Conservation (phyloP, 2,329 filamentous ascomycete genomes). For the Shiraia sp. region DNA sequence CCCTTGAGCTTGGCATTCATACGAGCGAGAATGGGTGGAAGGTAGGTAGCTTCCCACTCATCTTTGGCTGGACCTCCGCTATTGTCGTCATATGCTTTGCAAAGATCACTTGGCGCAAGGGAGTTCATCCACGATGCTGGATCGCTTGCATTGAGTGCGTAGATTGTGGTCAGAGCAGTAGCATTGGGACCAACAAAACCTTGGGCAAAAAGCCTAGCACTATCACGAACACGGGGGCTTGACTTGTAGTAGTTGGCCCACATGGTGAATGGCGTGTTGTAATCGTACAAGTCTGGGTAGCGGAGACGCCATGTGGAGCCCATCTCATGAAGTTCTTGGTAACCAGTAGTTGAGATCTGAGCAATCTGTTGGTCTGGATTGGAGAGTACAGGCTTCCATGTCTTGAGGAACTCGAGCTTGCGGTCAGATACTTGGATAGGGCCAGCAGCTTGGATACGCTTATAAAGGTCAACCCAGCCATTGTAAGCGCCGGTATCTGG, state of each 20-base stretch:
- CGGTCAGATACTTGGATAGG: slow-evolving; percentile 58
- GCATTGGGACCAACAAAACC: slow-evolving; percentile 64
- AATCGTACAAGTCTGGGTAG: slow-evolving; percentile 55
- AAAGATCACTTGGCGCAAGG: slow-evolving; percentile 65
- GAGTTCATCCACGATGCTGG: slow-evolving; percentile 63
- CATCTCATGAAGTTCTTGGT: slow-evolving; percentile 63
- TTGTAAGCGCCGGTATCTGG: slow-evolving; percentile 64
- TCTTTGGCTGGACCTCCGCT: slow-evolving; percentile 53
- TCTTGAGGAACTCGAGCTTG: slow-evolving; percentile 59
- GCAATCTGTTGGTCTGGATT: slow-evolving; percentile 61
- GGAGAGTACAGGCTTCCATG: slow-evolving; percentile 62
- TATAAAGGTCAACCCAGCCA: slow-evolving; percentile 53
- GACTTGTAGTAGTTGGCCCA: slow-evolving; percentile 67
- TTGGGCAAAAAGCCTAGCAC: slow-evolving; percentile 63
- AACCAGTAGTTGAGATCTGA: slow-evolving; percentile 64
- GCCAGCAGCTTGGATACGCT: slow-evolving; percentile 55
- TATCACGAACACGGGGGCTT: slow-evolving; percentile 62
- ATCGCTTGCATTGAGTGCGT: slow-evolving; percentile 62
- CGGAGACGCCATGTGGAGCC: slow-evolving; percentile 54
- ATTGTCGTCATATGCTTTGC: slow-evolving; percentile 61
- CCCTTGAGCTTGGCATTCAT: slow-evolving; percentile 60
- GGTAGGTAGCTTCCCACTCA: slow-evolving; percentile 56
- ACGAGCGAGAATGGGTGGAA: slow-evolving; percentile 58
- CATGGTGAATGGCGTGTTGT: slow-evolving; percentile 58
- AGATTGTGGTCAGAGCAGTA: slow-evolving; percentile 57